Base-by-base conservation (phyloP, 164 flowering plant species). In the Vitis riparia region DNA sequence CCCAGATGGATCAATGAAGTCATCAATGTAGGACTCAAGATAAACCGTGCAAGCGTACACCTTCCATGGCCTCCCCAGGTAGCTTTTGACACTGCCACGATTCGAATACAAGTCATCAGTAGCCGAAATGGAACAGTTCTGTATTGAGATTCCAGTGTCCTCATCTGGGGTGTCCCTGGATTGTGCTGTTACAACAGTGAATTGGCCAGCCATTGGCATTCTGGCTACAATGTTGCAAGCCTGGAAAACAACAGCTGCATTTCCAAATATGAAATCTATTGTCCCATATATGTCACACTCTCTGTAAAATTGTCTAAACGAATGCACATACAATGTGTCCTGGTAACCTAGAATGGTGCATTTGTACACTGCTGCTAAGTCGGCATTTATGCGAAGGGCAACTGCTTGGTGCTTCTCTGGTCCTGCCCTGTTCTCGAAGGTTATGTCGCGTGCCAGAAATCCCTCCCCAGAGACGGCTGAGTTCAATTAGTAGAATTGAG, bases 261-360 rank as follows among this genome's bases (percentile, higher is more conserved):
- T 89, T 1, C 98, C 98, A 47, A 91, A 92, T 12, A 92, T 86
- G 85, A 71, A 94, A 69, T 94, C 97, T 3, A 94, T 70, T 30
- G 98, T 92, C 2, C 97, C 98, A 15, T 50, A 82, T n/a, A 94
- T 83, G 79, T 90, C 86, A 44, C 97, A 88, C 51, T 94, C 92
- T 9, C 92, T 66, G 76, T 87, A 94, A 74, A 94, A 94, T 62
- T 94, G 98, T 9, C 97, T 67, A 67, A 87, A 89, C 3, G 97
- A 91, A 71, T 94, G 97, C 9, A 73, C 87, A 65, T 92, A 94
- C 9, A 94, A 66, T 0, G 95, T 82, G 73, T 92, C 98, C 57
- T 94, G 98, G 81, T 79, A 84, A 8, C 97, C 93, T 1, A 19
- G 56, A 2, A 94, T 66, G 63, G 71, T 49, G 83, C 98, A 94